Evolutionary conservation across 2,329 filamentous ascomycete genomes (phyloP), one percentile per base, ranked within the genome.

Genomic region (Phoma sp.): DNA sequence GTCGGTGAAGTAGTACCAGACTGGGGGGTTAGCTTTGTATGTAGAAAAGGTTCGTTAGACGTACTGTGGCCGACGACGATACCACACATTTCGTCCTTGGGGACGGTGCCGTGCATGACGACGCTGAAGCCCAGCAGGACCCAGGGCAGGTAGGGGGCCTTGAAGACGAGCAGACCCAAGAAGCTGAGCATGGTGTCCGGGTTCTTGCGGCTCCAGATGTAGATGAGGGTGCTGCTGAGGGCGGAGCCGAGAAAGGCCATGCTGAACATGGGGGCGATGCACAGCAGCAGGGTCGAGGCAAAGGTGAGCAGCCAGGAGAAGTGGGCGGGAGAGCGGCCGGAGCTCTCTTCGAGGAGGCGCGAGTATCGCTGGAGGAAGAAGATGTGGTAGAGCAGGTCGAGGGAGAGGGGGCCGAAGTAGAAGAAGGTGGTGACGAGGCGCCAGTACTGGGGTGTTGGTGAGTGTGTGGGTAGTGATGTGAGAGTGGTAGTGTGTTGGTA

Each of bases 361-460:
- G 94, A 93, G 77, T 99, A 99, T 53, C 95, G 90, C 74, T 97
- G 93, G 54, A 97, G 88, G 79, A 99, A 99, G 84, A 97, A 99
- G 75, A 98, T 90, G 76, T 98, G 94, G 81, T 97, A 98, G 65
- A 98, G 84, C 36, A 99, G 87, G 75, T 98, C 95, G 72, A 99
- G 86, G 27, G 89, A 95, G 62, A 98, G 87, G 2, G 94, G 93
- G 2, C 95, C 95, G 73, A 98, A 98, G 81, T 98, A 99, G 71
- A 98, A 86, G 79, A 99, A 99, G 1, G 94, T 96, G 2, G 94
- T 96, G 36, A 96, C 71, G n/a, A 99, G 82, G 36, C 95, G 89
- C 95, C 95, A 99, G 77, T 96, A 98, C 92, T 97, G 31, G 4
- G 12, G 29, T 4, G 27, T 10, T 31, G 4, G 29, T 5, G 29